Base-by-base conservation (phyloP, 225 moss, liverwort and hornwort genomes). In the Anthoceros angustus region DNA sequence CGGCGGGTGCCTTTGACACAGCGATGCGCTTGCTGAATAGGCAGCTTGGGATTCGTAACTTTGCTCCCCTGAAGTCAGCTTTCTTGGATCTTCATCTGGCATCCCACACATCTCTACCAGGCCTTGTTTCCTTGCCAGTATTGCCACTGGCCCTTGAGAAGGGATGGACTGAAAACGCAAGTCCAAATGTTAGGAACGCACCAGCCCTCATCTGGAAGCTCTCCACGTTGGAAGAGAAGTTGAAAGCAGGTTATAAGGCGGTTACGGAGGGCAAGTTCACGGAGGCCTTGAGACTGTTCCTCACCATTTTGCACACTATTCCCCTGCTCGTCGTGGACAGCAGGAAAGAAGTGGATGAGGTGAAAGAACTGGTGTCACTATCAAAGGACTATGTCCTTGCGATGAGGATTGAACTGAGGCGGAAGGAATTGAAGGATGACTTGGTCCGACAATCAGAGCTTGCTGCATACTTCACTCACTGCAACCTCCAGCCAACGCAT, bases 381-480 rank as follows among this genome's bases (percentile, higher is more conserved):
- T 82, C 90, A 0, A 95, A 88, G 68, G 90, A 90, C 74, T 95
- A 95, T 42, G 83, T 85, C 2, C 70, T 95, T 42, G 94, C 90
- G 1, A 65, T 95, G 66, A 83, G 77, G 70, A 90, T 95, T 70
- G 94, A 95, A 68, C 76, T 86, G 18, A 90, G 79, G 75, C 84
- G 86, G 66, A 95, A 82, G 74, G 94, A 95, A 42, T 81, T 88
- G 78, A 88, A 63, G 69, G 94, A 95, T 25, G 87, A 88, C 68
- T 67, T 79, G 41, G 72, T 80, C 67, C 81, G 88, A 21, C 86
- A 86, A 66, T 78, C 78, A 18, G 90, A 95, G 80, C 88, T 95
- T 67, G 86, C 88, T 62, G 94, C 94, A 43, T 95, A 90, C 69
- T 95, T 95, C 73, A 95, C 90, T 39, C 88, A 95, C 41, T 95